Evolutionary conservation across 2,329 filamentous ascomycete species (phyloP), one percentile per base, ranked within the genome.

Genomic region (Colletotrichum musicola): DNA sequence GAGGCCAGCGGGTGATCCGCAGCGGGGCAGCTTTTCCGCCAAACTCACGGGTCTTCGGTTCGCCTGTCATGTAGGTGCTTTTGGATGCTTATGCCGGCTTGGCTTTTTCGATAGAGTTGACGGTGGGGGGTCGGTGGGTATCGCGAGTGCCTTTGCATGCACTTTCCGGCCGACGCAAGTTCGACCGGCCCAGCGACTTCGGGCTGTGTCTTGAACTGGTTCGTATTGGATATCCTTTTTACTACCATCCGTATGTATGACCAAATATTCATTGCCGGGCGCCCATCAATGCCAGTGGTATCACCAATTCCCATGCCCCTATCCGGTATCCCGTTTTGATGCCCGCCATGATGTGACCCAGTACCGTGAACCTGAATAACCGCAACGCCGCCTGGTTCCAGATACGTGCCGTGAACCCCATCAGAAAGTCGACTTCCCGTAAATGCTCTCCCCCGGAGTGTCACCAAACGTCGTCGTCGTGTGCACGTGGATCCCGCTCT

Each of bases 401-500:
- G n/a, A n/a, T n/a, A n/a, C n/a, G n/a, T n/a, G n/a, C n/a, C 30
- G 9, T 35, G 30, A 35, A 4, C 30, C 6, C 30, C 7, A 35
- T 49, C 14, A 46, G n/a, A 46, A 59, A 2, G 51, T 44, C 7
- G 57, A 46, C 46, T 60, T 51, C 14, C 49, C 57, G 7, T 18
- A 18, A 14, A 40, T n/a, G 10, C 46, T 20, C 13, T 25, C 25
- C 14, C 55, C 49, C 3, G 25, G 20, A n/a, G 35, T 20, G 14
- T 62, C 66, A 9, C 44, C 18, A 51, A 71, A 50, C 6, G 67
- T 71, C 2, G 67, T 72, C 6, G 65, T 71, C 12, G 71, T 73
- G 3, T 60, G 67, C 51, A 73, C 70, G n/a, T 69, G 68, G 12
- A 73, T 73, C 20, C 71, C 71, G 6, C 46, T 68, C 54, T 71